A percentile compares a stretch with the other conserved stretches of the same genome.
Conservation (phyloP, 345 rosid genomes). For the Murraya paniculata region DNA sequence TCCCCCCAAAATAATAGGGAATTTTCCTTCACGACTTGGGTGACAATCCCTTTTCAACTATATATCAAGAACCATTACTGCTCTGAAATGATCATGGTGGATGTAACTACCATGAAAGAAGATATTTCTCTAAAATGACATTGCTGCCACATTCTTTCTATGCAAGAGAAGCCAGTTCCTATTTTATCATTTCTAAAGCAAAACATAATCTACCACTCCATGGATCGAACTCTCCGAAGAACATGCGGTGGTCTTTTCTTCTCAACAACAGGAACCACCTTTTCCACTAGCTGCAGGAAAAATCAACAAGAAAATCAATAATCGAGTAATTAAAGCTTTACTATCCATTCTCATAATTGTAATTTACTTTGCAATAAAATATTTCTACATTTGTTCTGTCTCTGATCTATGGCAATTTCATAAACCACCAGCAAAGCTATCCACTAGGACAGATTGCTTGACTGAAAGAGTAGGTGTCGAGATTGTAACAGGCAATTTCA, state of each 20-base stretch:
- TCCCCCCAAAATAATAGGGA: neutral
- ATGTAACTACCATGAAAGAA: slow-evolving; percentile 17
- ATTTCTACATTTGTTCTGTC: neutral
- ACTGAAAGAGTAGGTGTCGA: neutral
- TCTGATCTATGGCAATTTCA: neutral
- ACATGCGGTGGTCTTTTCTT: slow-evolving; percentile 44
- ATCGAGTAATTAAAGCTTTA: neutral
- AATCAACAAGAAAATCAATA: slow-evolving; percentile 1
- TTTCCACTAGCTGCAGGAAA: slow-evolving; percentile 67
- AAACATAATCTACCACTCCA: slow-evolving; percentile 53
- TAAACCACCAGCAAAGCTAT: neutral
- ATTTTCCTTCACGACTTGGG: slow-evolving; percentile 3
- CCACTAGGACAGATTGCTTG: neutral
- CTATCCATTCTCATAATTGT: neutral
- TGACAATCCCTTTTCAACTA: neutral
- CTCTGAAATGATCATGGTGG: slow-evolving; percentile 16
- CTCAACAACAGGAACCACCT: slow-evolving; percentile 65
- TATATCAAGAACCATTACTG: slow-evolving; percentile 4
- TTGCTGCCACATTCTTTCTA: neutral
- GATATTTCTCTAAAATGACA: slow-evolving; percentile 13
- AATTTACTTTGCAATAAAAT: neutral
- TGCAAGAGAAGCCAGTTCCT: slow-evolving; percentile 12
- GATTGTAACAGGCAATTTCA: neutral
- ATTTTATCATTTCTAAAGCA: slow-evolving; percentile 5
- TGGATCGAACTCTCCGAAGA: slow-evolving; percentile 60